Evolutionary conservation across 148 eudicot genomes (phyloP), one percentile per base, ranked within the genome.

Genomic region (Rhododendron williamsianum): DNA sequence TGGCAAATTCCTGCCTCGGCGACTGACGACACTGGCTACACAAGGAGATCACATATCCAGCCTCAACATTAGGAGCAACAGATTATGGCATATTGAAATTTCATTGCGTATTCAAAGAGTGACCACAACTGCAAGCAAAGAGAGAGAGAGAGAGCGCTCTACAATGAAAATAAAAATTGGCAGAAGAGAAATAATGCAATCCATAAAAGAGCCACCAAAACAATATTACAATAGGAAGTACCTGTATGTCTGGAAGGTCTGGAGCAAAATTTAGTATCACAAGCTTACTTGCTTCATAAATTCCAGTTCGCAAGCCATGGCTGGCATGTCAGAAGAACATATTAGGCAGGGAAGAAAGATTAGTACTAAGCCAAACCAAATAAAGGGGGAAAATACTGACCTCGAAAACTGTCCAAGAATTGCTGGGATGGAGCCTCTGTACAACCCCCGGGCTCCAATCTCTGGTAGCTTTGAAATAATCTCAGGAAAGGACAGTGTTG

Each of bases 251-350:
- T 83, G 98, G 98, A 85, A 93, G 91, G 5, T 83, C 88, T 54
- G 99, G 99, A 82, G 98, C 96, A 87, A 97, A 84, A 85, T 95
- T 94, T 76, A 95, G 85, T 84, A 97, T 82, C 41, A 94, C 90
- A 80, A 95, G 93, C 87, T 92, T 97, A 85, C 91, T 91, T 74
- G 98, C 99, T 93, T 97, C 99, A 88, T 88, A 94, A 56, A 93
- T 92, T 86, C 99, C 99, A 89, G 99, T 97, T 78, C 99, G 91
- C 87, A 97, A 90, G 69, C 99, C 98, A 90, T 97, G 99, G 90
- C 99, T 97, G 92, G 86, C 92, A 88, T 71, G 72, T 51, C 21
- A 38, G 84, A 74, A 65, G 46, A 80, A 81, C 9, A 58, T 54
- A 49, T 71, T 79, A 81, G 27, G 35, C 48, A 84, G 41, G 83